Conservation (phyloP, 148 eudicot species). For the Heliamphora exappendiculata region DNA sequence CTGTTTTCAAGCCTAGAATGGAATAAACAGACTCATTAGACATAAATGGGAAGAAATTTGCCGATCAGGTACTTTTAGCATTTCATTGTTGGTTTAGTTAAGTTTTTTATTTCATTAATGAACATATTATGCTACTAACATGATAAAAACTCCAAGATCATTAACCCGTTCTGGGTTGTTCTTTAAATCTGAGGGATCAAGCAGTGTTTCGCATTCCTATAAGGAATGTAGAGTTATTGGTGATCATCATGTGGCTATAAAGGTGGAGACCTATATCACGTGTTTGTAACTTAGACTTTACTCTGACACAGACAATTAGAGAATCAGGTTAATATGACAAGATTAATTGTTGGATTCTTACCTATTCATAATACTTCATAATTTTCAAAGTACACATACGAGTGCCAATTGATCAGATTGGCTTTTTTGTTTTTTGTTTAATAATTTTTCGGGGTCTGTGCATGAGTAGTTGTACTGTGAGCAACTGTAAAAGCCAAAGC, state of each 20-base stretch:
- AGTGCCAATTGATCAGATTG: not conserved
- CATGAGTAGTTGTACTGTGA: not conserved
- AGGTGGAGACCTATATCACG: constrained; percentile 25
- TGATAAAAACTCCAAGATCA: constrained; percentile 83
- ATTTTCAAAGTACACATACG: not conserved
- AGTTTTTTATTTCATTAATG: no score
- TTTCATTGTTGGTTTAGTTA: no score
- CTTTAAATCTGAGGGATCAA: constrained; percentile 31
- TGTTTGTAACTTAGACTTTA: constrained; percentile 3
- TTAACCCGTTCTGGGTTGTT: constrained; percentile 33
- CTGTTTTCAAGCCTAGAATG: no score
- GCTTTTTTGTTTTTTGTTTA: no score
- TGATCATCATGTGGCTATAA: constrained; percentile 37
- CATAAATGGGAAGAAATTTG: no score
- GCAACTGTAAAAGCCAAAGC: not conserved
- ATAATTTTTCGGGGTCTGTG: constrained; percentile 3
- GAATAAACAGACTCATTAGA: no score
- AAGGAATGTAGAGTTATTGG: constrained; percentile 28
- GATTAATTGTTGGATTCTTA: not conserved
- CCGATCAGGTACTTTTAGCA: no score
- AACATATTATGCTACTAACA: constrained; percentile 92
- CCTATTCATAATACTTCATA: not conserved
- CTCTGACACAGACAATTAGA: not conserved
- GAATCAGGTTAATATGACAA: not conserved
- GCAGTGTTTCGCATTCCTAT: constrained; percentile 25